phyloP scores from a whole-genome alignment of 805 yeast genomes.

The Nematodospora valgi region DNA sequence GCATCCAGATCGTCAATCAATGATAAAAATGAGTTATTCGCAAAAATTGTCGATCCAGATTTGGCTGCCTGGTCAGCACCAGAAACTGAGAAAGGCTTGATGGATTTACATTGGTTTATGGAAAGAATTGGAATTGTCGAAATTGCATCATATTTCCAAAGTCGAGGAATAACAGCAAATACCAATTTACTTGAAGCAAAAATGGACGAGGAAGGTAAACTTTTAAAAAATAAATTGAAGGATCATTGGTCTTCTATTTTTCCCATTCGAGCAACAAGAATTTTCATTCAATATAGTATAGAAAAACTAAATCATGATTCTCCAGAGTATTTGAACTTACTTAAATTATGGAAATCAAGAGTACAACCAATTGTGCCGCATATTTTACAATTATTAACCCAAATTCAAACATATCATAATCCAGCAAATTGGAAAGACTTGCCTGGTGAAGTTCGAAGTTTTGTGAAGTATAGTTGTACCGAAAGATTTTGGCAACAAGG shows the following conservation, averaged over 20 bases:
- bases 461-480: conserved; percentile 83
- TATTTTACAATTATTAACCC: conserved; percentile 79
- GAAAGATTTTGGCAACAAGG: conserved; percentile 99
- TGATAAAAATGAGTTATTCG: conserved; percentile 73
- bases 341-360: conserved; percentile 88
- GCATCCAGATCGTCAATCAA: conserved; percentile 79
- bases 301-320: conserved; percentile 83
- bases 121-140: conserved; percentile 92
- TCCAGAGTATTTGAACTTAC: conserved; percentile 64
- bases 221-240: conserved; percentile 71
- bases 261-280: conserved; percentile 93
- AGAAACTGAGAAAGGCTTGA: conserved; percentile 81
- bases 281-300: conserved; percentile 91
- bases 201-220: conserved; percentile 88
- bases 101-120: conserved; percentile 97
- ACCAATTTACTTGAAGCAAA: conserved; percentile 72
- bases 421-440: conserved; percentile 87
- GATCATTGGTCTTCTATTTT: conserved; percentile 92
- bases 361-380: conserved; percentile 90
- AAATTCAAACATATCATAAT: conserved; percentile 91
- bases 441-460: conserved; percentile 86
- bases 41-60: conserved; percentile 90
- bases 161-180: conserved; percentile 72
- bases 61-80: conserved; percentile 90
- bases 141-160: conserved; percentile 86